phyloP scores from a whole-genome alignment of 2,329 filamentous ascomycete species.

The Diaporthe nobilis region DNA sequence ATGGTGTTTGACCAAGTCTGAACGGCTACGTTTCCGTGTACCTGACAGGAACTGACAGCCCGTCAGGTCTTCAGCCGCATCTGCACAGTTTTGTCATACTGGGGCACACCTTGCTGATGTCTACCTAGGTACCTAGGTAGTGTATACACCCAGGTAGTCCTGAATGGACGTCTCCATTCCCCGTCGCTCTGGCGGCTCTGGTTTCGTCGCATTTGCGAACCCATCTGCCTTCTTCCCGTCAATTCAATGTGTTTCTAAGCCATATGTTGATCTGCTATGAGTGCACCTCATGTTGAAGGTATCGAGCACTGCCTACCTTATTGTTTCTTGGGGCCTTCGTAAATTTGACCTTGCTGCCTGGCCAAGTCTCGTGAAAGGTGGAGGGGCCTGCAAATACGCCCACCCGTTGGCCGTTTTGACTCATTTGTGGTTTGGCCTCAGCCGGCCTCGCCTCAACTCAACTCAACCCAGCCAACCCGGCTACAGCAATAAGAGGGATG shows the following conservation, averaged over 20 bases:
- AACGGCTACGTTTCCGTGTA: background rate
- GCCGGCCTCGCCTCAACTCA: background rate
- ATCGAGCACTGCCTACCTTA: background rate
- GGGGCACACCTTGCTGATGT: background rate
- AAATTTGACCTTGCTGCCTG: background rate
- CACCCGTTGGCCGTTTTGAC: slow-evolving; percentile 36
- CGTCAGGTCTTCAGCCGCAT: background rate
- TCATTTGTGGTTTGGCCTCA: slow-evolving; percentile 12
- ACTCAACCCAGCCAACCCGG: background rate
- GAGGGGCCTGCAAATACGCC: background rate
- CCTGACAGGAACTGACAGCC: background rate
- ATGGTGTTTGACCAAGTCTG: background rate
- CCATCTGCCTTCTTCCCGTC: background rate
- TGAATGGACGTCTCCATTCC: background rate
- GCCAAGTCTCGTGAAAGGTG: background rate
- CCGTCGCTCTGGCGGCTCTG: background rate
- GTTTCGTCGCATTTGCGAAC: background rate
- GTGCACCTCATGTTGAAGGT: background rate
- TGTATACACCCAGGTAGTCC: background rate
- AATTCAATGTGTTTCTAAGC: background rate
- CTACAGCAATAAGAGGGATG: background rate
- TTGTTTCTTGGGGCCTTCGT: background rate
- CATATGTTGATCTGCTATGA: background rate
- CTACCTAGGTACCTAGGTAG: background rate
- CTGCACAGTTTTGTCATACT: background rate